Conservation (phyloP, 2,329 filamentous ascomycete species). For the Penicillium sp. region DNA sequence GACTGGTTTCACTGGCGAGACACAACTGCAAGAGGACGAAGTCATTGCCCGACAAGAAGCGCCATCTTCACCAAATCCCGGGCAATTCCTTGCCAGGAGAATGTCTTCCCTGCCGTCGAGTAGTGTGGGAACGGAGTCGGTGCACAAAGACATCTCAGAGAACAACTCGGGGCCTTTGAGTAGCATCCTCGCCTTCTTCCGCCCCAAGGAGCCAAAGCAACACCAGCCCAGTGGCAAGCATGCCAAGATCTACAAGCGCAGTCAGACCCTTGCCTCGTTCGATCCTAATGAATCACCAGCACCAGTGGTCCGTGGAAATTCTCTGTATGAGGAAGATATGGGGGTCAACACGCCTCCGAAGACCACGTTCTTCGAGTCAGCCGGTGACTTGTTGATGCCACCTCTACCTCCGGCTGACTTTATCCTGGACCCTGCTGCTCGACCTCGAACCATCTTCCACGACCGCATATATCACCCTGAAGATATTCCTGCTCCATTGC, state of each 20-base stretch:
- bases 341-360: slow-evolving; percentile 72
- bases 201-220: slow-evolving; percentile 47
- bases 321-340: slow-evolving; percentile 50
- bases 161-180: slow-evolving; percentile 56
- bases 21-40: slow-evolving; percentile 17
- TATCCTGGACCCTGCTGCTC: slow-evolving; percentile 76
- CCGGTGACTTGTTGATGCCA: slow-evolving; percentile 87
- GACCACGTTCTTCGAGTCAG: slow-evolving; percentile 93
- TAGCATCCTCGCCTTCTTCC: slow-evolving; percentile 74
- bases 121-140: slow-evolving; percentile 6
- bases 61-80: slow-evolving; percentile 16
- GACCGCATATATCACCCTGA: slow-evolving; percentile 92
- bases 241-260: slow-evolving; percentile 71
- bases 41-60: slow-evolving; percentile 6
- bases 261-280: slow-evolving; percentile 65
- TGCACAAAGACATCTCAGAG: slow-evolving; percentile 19
- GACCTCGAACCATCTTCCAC: slow-evolving; percentile 91
- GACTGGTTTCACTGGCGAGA: slow-evolving; percentile 3
- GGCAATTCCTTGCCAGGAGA: slow-evolving; percentile 23
- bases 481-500: slow-evolving; percentile 82
- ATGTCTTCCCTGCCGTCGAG: slow-evolving; percentile 15
- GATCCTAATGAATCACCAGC: slow-evolving; percentile 22
- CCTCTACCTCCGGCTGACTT: slow-evolving; percentile 80
- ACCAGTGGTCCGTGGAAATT: slow-evolving; percentile 51
- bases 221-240: slow-evolving; percentile 38